These are phyloP conservation scores for Backusella parvicylindrica DNA, from an alignment of 192 early-diverging fungal species.

Conservation along the genomic window DNA sequence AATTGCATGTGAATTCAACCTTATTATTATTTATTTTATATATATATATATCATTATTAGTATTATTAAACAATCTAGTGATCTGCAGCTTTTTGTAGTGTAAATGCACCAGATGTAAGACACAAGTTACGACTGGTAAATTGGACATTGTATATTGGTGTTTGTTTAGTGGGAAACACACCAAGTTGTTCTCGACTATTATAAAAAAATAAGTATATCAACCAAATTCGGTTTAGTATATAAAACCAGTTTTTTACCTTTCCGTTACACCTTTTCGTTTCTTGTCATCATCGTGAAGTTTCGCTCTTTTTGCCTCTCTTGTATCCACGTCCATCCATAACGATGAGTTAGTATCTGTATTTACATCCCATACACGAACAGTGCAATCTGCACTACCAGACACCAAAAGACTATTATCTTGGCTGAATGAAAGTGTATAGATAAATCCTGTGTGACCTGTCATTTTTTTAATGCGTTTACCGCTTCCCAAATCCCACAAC, in stretches of 20 bases:
- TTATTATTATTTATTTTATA: background rate
- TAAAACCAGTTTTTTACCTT: conserved; percentile 19
- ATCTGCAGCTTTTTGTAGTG: conserved; percentile 9
- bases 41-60: background rate
- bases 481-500: conserved; percentile 91
- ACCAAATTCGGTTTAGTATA: background rate
- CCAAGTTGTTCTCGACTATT: conserved; percentile 55
- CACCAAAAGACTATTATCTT: conserved; percentile 74
- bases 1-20: background rate
- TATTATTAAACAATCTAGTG: background rate
- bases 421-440: conserved; percentile 84
- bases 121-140: conserved; percentile 87
- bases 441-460: conserved; percentile 81
- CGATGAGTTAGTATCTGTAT: conserved; percentile 38
- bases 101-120: conserved; percentile 80
- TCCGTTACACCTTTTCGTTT: conserved; percentile 29
- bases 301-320: conserved; percentile 3
- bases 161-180: conserved; percentile 86
- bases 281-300: conserved; percentile 5
- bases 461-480: conserved; percentile 79
- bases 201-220: too few relatives aligned
- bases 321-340: conserved; percentile 17
- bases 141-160: conserved; percentile 81
- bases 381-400: conserved; percentile 87
- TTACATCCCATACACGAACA: conserved; percentile 88